Conservation (phyloP, 352 stramenopile genomes). For the Phytophthora pistaciae region DNA sequence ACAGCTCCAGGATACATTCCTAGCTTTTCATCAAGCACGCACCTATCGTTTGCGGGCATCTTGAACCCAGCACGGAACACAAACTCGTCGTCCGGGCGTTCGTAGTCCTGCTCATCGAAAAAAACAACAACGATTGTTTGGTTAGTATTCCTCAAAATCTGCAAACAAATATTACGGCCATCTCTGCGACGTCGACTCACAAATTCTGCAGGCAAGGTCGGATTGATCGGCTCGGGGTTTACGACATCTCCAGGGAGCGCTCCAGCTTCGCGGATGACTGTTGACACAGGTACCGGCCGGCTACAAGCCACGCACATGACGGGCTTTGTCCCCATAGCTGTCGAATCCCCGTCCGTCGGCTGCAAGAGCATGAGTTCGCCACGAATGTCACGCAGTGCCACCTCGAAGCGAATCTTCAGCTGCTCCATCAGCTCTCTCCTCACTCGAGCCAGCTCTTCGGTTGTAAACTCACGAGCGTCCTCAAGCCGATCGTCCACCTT, state of each 20-base stretch:
- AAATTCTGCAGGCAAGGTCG: conserved; percentile 28
- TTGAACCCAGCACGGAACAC: conserved; percentile 86
- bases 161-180: not conserved
- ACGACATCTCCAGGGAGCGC: conserved; percentile 51
- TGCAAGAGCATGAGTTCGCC: conserved; percentile 71
- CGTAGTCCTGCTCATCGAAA: conserved; percentile 53
- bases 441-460: conserved; percentile 69
- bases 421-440: conserved; percentile 77
- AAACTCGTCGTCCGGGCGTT: conserved; percentile 78
- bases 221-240: conserved; percentile 34
- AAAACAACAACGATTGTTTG: not conserved
- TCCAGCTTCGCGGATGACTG: conserved; percentile 57
- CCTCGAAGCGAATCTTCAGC: conserved; percentile 60
- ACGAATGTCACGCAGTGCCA: conserved; percentile 67
- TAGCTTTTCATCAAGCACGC: conserved; percentile 9
- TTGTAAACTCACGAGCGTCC: conserved; percentile 66
- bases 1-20: not conserved
- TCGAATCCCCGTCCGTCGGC: conserved; percentile 66
- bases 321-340: conserved; percentile 79
- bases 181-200: conserved; percentile 21
- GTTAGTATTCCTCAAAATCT: conserved; percentile 5
- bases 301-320: conserved; percentile 88
- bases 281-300: conserved; percentile 73
- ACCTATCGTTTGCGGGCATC: conserved; percentile 85
- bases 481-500: conserved; percentile 77